Evolutionary conservation across 805 yeast species (phyloP).

Genomic region (Pichia heedii): DNA sequence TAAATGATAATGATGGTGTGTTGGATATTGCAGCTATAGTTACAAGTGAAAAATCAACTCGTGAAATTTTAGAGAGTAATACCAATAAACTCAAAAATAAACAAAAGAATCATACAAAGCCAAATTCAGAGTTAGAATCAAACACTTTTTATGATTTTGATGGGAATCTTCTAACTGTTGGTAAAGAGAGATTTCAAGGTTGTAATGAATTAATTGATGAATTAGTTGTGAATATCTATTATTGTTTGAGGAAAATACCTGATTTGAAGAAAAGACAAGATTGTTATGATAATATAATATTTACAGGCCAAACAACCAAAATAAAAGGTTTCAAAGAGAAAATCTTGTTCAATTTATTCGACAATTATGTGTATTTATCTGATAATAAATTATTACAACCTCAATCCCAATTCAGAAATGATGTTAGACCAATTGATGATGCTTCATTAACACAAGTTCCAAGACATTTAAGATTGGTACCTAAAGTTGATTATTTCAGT

Average conservation of each 20-base stretch:
- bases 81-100: constrained; percentile 9
- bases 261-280: constrained; percentile 69
- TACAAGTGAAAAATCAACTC: constrained; percentile 57
- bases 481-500: constrained; percentile 85
- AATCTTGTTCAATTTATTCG: constrained; percentile 43
- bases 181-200: constrained; percentile 86
- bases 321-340: constrained; percentile 74
- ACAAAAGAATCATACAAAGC: constrained; percentile 14
- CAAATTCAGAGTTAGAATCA: constrained; percentile 64
- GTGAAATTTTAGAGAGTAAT: constrained; percentile 33
- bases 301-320: constrained; percentile 69
- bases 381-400: constrained; percentile 13
- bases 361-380: constrained; percentile 19
- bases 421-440: constrained; percentile 19
- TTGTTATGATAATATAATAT: constrained; percentile 72
- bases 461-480: constrained; percentile 54
- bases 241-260: constrained; percentile 41
- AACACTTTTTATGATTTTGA: constrained; percentile 56
- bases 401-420: constrained; percentile 25
- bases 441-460: constrained; percentile 58
- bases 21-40: constrained; percentile 87
- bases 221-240: constrained; percentile 47
- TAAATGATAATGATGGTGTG: constrained; percentile 56
- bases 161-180: constrained; percentile 59
- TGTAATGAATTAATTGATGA: constrained; percentile 46